Conservation (phyloP, 176 grass and related monocot species). For the Rhynchospora breviuscula region DNA sequence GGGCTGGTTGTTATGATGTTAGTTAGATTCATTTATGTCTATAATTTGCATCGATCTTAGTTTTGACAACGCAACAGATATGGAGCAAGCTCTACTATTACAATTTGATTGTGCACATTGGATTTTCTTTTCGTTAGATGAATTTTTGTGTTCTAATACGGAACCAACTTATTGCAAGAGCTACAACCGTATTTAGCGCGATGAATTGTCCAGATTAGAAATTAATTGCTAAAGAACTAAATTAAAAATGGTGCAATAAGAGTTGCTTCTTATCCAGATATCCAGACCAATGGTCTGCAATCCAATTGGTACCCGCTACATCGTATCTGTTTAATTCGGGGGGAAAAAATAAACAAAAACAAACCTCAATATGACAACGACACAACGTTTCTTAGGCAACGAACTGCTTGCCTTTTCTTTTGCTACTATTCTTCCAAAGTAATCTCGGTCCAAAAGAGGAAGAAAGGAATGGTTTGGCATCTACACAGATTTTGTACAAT, state of each 20-base stretch:
- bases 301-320: too few relatives aligned
- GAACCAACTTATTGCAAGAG: not conserved
- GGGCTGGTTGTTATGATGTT: not conserved
- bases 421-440: not conserved
- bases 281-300: too few relatives aligned
- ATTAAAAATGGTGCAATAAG: not conserved
- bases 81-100: not conserved
- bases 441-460: not conserved
- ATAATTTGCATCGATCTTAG: not conserved
- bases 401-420: not conserved
- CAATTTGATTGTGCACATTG: not conserved
- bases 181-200: not conserved
- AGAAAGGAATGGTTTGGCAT: not conserved
- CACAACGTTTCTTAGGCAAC: not conserved
- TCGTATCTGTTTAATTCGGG: too few relatives aligned
- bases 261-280: too few relatives aligned
- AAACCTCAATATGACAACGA: not conserved
- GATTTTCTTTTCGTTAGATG: not conserved
- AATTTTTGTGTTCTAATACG: not conserved
- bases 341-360: too few relatives aligned
- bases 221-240: not conserved
- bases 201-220: not conserved
- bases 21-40: not conserved
- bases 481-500: not conserved
- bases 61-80: not conserved